Evolutionary conservation across 1,284 basidiomycete genomes (phyloP).

Genomic region (Cryptococcus depauperatus): DNA sequence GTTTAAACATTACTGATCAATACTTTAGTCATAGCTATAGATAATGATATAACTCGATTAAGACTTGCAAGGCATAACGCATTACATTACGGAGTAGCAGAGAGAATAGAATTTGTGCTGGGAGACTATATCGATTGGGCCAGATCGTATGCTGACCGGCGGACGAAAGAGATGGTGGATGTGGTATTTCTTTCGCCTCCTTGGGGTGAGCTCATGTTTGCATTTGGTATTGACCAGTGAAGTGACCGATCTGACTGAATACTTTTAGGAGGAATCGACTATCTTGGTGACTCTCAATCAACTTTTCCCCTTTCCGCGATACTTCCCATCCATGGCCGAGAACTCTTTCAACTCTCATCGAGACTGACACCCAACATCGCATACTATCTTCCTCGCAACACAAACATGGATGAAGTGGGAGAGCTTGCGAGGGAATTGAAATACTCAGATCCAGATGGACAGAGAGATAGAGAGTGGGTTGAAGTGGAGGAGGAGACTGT

Average conservation of each 20-base stretch:
- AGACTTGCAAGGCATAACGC: conserved; percentile 88
- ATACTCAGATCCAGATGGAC: background rate
- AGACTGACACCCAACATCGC: conserved; percentile 70
- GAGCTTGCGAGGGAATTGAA: conserved; percentile 44
- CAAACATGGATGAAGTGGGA: conserved; percentile 64
- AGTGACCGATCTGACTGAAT: background rate
- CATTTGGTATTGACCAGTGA: conserved; percentile 11
- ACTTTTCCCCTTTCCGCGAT: conserved; percentile 65
- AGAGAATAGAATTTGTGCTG: conserved; percentile 89
- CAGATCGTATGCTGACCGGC: conserved; percentile 48
- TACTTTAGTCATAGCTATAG: conserved; percentile 78
- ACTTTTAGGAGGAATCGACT: conserved; percentile 33
- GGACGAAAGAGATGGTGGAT: conserved; percentile 54
- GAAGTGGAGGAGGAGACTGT: conserved; percentile 51
- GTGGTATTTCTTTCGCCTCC: conserved; percentile 87
- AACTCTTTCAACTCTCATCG: conserved; percentile 64
- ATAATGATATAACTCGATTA: conserved; percentile 72
- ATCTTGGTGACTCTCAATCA: conserved; percentile 45
- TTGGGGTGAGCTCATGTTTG: conserved; percentile 76
- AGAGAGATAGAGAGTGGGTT: conserved; percentile 32
- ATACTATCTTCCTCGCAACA: conserved; percentile 83
- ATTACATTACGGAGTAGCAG: conserved; percentile 80
- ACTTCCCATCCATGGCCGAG: conserved; percentile 67
- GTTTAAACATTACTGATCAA: background rate
- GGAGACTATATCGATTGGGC: conserved; percentile 78